Percentiles rank a stretch among this genome's conserved stretches.
Conservation (phyloP, 805 yeast genomes). For the Lipomyces yamanashiensis region DNA sequence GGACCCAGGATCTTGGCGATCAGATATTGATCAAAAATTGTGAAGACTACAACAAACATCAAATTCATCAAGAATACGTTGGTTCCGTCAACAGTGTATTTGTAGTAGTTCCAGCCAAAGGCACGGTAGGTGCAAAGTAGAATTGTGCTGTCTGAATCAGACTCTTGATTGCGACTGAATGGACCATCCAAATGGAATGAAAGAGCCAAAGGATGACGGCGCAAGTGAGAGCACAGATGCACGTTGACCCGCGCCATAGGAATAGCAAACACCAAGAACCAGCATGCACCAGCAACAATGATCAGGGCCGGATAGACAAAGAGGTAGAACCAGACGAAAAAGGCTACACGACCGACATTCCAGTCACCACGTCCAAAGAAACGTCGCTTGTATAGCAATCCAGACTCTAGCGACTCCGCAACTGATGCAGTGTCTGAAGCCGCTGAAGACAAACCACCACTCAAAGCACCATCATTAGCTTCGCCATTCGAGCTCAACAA, state of each 20-base stretch:
- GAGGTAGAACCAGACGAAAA: constrained; percentile 71
- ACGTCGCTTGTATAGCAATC: constrained; percentile 47
- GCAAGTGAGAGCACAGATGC: constrained; percentile 72
- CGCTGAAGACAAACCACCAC: not conserved
- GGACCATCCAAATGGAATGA: constrained; percentile 54
- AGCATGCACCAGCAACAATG: constrained; percentile 62
- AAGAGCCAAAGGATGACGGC: constrained; percentile 90
- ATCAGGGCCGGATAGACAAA: constrained; percentile 69
- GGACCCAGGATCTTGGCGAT: constrained; percentile 55
- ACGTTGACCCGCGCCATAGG: constrained; percentile 87
- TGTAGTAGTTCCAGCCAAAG: constrained; percentile 90
- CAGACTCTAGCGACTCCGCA: constrained; percentile 23
- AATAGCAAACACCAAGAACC: constrained; percentile 85
- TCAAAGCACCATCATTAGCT: constrained; percentile 26
- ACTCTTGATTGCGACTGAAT: constrained; percentile 42
- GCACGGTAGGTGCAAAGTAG: constrained; percentile 90
- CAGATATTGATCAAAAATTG: constrained; percentile 75
- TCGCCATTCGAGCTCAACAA: constrained; percentile 29
- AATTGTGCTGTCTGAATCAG: constrained; percentile 53
- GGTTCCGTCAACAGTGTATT: constrained; percentile 95
- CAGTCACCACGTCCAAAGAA: constrained; percentile 91
- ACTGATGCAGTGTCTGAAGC: constrained; percentile 6
- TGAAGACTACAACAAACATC: constrained; percentile 76
- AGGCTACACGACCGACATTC: constrained; percentile 80
- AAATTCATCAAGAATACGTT: constrained; percentile 89